phyloP scores from a whole-genome alignment of 1,139 yeast species.

The Yamadazyma jaroonii region DNA sequence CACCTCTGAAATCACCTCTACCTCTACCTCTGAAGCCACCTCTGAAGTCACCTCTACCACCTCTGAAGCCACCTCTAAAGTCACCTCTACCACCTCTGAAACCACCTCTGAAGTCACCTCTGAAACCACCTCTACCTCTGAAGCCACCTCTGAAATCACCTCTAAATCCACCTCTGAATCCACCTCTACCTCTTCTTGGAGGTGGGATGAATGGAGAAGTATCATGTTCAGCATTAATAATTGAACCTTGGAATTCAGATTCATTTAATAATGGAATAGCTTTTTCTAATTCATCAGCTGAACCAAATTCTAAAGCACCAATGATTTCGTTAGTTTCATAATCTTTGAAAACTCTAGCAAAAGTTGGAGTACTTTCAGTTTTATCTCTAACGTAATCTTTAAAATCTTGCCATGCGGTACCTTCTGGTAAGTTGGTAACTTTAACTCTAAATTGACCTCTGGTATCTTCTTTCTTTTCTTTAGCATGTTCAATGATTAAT shows the following conservation, averaged over 20 bases:
- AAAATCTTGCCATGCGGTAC: slow-evolving; percentile 82
- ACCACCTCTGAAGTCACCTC: slow-evolving; percentile 39
- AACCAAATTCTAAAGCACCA: slow-evolving; percentile 75
- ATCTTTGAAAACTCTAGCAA: slow-evolving; percentile 69
- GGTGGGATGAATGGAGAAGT: slow-evolving; percentile 75
- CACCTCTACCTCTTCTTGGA: slow-evolving; percentile 52
- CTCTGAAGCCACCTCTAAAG: slow-evolving; percentile 27
- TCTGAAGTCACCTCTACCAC: slow-evolving; percentile 39
- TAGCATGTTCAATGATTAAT: slow-evolving; percentile 67
- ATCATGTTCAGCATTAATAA: slow-evolving; percentile 72
- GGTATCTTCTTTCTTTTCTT: slow-evolving; percentile 55
- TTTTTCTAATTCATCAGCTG: slow-evolving; percentile 69
- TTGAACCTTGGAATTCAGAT: slow-evolving; percentile 66
- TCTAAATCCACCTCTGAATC: slow-evolving; percentile 36
- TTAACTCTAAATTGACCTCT: slow-evolving; percentile 73
- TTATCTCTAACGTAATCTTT: slow-evolving; percentile 77
- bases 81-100: slow-evolving; percentile 42
- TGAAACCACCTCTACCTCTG: slow-evolving; percentile 39
- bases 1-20: slow-evolving; percentile 38
- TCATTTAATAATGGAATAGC: slow-evolving; percentile 71
- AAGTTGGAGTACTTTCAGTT: slow-evolving; percentile 61
- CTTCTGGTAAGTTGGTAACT: slow-evolving; percentile 67
- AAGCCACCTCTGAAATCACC: slow-evolving; percentile 26
- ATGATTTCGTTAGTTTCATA: slow-evolving; percentile 59
- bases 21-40: slow-evolving; percentile 43